These are phyloP conservation scores for Aspergillus bombycis DNA, from an alignment of 2,329 filamentous ascomycete species.

Conservation along the genomic window DNA sequence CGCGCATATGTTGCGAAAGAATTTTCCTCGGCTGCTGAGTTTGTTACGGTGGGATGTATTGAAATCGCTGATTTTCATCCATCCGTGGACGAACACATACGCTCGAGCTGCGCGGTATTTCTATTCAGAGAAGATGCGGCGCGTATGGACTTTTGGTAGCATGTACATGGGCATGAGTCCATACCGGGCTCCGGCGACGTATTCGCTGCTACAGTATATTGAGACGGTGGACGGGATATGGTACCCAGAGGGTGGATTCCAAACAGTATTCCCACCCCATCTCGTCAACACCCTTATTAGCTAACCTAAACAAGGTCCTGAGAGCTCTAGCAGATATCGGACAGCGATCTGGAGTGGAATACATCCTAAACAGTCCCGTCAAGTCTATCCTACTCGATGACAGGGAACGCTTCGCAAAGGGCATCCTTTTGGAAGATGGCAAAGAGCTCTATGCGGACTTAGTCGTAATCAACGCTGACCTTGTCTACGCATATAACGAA, in stretches of 20 bases:
- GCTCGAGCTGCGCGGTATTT: not conserved
- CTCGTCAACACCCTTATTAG: too few species aligned
- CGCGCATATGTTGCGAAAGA: not conserved
- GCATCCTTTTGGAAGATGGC: not conserved
- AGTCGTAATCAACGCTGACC: slow-evolving; percentile 2
- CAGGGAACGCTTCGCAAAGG: not conserved
- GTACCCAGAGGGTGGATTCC: not conserved
- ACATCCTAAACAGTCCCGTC: not conserved
- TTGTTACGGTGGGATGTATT: not conserved
- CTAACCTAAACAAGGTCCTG: not conserved
- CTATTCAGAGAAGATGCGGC: not conserved
- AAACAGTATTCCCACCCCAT: not conserved
- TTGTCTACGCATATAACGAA: slow-evolving; percentile 3
- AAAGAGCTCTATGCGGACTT: not conserved
- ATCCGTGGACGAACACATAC: not conserved
- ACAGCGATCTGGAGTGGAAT: not conserved
- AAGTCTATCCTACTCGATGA: not conserved
- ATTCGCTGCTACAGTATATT: not conserved
- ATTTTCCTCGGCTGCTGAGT: not conserved
- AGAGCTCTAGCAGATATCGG: not conserved
- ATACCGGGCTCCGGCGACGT: not conserved
- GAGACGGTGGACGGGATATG: not conserved
- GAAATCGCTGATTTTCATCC: not conserved
- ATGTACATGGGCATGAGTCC: slow-evolving; percentile 1
- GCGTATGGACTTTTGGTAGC: not conserved